Base-by-base conservation (phyloP, 1,284 basidiomycete genomes). In the Sanguinoderma infundibulare region DNA sequence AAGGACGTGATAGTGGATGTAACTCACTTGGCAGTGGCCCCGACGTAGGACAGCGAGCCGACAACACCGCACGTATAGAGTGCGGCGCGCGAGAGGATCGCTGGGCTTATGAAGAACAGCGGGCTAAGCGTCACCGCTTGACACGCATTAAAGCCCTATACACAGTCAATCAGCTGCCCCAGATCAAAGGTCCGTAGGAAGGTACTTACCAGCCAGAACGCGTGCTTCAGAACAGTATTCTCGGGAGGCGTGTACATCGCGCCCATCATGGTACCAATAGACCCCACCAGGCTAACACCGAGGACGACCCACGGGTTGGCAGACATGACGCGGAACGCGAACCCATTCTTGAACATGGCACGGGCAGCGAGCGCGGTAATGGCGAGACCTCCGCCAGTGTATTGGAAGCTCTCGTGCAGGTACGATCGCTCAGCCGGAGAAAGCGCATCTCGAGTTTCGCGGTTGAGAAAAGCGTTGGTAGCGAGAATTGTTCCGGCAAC, bases 301-400 rank as follows among this genome's bases (percentile, higher is more conserved):
- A 95, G 84, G 3, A 96, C 92, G 38, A 92, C 76, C 94, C 91
- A 96, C 55, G 95, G 95, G 76, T 95, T 96, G 10, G 90, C 85
- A 4, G 89, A 78, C 94, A 96, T 96, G 55, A 97, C 79, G 50
- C 91, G 83, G 75, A 86, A 86, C 9, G 91, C 88, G 58, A 87
- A 73, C 0, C 95, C 95, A 51, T 86, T 88, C 64, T 77, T 84
- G 78, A 95, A 95, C 74, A 96, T 81, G 44, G 84, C 79, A 28
- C 92, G 86, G 1, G 94, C 94, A n/a, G 86, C 87, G 20, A 88
- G 74, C 1, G 92, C 94, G 1, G 93, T 95, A 28, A 94, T 74
- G 2, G 82, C 81, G 24, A 96, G 83, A 5, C 95, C 94, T 55
- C 83, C 91, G 22, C 90, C 94, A 8, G 94, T 94, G 70, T 95